phyloP scores from a whole-genome alignment of 106 monocot genomes.

The Dactylorhiza incarnata region DNA sequence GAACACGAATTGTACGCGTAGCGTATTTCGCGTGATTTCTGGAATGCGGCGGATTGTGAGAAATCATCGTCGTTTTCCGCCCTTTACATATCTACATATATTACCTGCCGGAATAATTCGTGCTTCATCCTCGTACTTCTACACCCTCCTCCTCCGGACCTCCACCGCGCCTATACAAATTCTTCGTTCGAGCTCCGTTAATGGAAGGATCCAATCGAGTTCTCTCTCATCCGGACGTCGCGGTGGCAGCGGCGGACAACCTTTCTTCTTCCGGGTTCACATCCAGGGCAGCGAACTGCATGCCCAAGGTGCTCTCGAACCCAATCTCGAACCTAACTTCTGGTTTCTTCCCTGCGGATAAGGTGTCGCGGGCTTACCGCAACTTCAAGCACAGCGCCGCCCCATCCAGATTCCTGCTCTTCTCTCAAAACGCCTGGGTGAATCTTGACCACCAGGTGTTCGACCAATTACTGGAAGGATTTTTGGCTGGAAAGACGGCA shows the following conservation, averaged over 20 bases:
- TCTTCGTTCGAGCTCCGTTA: neutral
- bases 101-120: too few species aligned
- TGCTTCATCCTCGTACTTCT: too few species aligned
- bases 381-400: conserved; percentile 40
- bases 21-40: too few species aligned
- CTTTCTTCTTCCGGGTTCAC: neutral
- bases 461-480: conserved; percentile 24
- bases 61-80: too few species aligned
- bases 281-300: neutral
- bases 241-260: neutral
- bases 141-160: too few species aligned
- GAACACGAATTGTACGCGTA: too few species aligned
- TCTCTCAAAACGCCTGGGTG: conserved; percentile 27
- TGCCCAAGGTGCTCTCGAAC: neutral
- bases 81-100: too few species aligned
- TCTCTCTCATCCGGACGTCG: neutral
- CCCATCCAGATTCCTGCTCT: conserved; percentile 43
- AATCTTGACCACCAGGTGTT: conserved; percentile 33
- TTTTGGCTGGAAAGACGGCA: conserved; percentile 27
- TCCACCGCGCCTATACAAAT: neutral
- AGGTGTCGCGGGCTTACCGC: conserved; percentile 16
- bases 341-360: neutral
- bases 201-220: neutral
- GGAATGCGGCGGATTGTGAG: too few species aligned
- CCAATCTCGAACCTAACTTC: neutral